Evolutionary conservation across 495 filamentous ascomycete genomes (phyloP).

Genomic region (Aspergillus wentii): DNA sequence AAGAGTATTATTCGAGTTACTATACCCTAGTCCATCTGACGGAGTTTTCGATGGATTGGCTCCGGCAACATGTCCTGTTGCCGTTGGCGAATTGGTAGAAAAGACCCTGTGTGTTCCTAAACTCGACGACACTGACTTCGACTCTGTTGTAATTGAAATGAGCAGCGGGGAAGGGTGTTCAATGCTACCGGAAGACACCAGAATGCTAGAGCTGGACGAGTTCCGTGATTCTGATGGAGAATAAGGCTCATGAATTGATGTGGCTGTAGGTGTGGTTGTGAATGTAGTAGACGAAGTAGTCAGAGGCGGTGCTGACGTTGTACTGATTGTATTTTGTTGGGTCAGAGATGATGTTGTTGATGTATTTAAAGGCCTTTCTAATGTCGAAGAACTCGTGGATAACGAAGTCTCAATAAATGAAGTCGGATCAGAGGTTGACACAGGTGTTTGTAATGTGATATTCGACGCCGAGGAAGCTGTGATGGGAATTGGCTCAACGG

Average conservation of each 20-base stretch:
- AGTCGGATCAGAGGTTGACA: not conserved
- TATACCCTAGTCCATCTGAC: slow-evolving; percentile 1
- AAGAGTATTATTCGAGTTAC: slow-evolving; percentile 2
- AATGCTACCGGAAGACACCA: not conserved
- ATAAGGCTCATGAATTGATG: too few species aligned
- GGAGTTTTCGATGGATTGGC: slow-evolving; percentile 1
- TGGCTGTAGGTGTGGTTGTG: not conserved
- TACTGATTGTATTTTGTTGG: not conserved
- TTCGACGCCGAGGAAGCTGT: not conserved
- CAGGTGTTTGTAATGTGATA: not conserved
- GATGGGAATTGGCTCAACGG: not conserved
- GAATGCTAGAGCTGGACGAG: not conserved
- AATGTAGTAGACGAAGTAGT: not conserved
- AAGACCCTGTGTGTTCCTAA: not conserved
- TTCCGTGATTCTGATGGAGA: not conserved
- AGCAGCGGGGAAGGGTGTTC: too few species aligned
- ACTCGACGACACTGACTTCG: not conserved
- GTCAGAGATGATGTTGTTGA: not conserved
- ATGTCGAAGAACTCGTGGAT: not conserved
- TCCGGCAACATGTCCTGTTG: not conserved
- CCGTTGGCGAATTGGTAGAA: not conserved
- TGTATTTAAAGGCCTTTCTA: not conserved
- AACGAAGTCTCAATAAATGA: not conserved
- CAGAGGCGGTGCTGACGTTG: not conserved
- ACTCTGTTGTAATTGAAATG: too few species aligned